phyloP scores from a whole-genome alignment of 2,329 filamentous ascomycete genomes.

The Celoporthe dispersa region DNA sequence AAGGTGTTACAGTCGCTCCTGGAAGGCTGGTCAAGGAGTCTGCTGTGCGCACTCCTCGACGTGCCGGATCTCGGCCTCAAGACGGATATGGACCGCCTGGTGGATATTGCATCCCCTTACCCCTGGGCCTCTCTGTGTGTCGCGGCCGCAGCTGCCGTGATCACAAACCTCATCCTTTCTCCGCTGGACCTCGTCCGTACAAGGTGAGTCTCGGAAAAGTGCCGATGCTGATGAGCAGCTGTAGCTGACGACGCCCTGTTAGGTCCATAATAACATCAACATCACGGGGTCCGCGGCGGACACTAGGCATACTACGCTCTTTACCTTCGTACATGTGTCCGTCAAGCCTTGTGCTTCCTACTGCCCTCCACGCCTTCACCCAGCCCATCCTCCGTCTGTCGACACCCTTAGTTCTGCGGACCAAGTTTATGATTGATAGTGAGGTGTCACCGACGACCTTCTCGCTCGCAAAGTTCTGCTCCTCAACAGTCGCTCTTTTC shows the following conservation, averaged over 20 bases:
- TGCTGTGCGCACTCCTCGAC: conserved; percentile 88
- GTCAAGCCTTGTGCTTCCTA: conserved; percentile 75
- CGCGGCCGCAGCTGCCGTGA: conserved; percentile 64
- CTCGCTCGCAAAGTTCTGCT: conserved; percentile 79
- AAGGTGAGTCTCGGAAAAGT: conserved; percentile 48
- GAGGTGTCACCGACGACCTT: conserved; percentile 81
- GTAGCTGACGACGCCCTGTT: conserved; percentile 35
- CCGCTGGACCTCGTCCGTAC: conserved; percentile 92
- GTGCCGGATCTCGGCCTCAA: conserved; percentile 81
- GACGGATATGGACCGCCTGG: conserved; percentile 76
- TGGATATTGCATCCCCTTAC: conserved; percentile 75
- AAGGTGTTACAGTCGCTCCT: conserved; percentile 82
- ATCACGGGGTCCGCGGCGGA: conserved; percentile 74
- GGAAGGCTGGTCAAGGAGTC: conserved; percentile 89
- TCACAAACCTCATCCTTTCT: conserved; percentile 79
- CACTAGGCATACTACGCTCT: conserved; percentile 75
- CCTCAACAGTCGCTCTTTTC: conserved; percentile 79
- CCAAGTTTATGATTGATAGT: conserved; percentile 82
- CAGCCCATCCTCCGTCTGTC: conserved; percentile 83
- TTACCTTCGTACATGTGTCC: conserved; percentile 80
- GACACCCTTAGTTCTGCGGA: conserved; percentile 82
- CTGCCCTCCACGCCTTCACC: conserved; percentile 81
- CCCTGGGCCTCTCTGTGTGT: conserved; percentile 82
- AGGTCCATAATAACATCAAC: conserved; percentile 84
- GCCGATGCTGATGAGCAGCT: neutral